phyloP scores from a whole-genome alignment of 2,329 filamentous ascomycete species.

The Phyllachora maydis region DNA sequence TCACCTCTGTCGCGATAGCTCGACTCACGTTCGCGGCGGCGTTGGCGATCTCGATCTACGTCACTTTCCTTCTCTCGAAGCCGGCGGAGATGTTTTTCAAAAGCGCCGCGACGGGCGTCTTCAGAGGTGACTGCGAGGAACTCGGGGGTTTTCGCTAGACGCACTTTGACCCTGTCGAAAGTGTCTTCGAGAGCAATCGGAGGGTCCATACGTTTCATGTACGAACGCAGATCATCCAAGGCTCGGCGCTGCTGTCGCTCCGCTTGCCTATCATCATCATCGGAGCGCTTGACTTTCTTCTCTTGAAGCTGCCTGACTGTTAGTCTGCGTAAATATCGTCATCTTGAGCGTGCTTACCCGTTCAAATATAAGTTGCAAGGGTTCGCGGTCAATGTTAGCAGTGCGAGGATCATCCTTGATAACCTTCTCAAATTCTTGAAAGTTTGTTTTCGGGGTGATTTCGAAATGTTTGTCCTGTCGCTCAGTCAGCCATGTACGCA shows the following conservation, averaged over 20 bases:
- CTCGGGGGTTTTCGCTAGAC: constrained; percentile 64
- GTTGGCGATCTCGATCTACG: constrained; percentile 47
- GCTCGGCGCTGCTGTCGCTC: constrained; percentile 75
- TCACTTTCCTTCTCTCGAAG: constrained; percentile 88
- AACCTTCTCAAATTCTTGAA: constrained; percentile 70
- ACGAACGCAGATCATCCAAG: constrained; percentile 64
- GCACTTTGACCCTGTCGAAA: constrained; percentile 71
- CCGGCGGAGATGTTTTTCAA: constrained; percentile 80
- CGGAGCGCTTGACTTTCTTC: constrained; percentile 61
- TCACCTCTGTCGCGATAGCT: constrained; percentile 36
- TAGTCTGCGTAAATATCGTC: no score
- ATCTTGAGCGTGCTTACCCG: constrained; percentile 30
- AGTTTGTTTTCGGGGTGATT: constrained; percentile 64
- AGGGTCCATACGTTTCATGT: constrained; percentile 79
- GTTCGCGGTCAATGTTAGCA: constrained; percentile 66
- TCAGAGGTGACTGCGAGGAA: constrained; percentile 70
- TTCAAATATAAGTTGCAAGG: constrained; percentile 64
- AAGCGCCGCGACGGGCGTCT: constrained; percentile 61
- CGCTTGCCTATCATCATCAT: constrained; percentile 67
- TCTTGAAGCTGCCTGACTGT: constrained; percentile 66
- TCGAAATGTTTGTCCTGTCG: constrained; percentile 79
- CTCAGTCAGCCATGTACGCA: constrained; percentile 3
- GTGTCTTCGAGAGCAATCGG: constrained; percentile 59
- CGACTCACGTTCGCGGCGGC: constrained; percentile 20
- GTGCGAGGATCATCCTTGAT: constrained; percentile 77